Percentiles rank a stretch among this genome's conserved stretches.
Conservation (phyloP, 2,329 filamentous ascomycete genomes). For the Cytospora schulzeri region DNA sequence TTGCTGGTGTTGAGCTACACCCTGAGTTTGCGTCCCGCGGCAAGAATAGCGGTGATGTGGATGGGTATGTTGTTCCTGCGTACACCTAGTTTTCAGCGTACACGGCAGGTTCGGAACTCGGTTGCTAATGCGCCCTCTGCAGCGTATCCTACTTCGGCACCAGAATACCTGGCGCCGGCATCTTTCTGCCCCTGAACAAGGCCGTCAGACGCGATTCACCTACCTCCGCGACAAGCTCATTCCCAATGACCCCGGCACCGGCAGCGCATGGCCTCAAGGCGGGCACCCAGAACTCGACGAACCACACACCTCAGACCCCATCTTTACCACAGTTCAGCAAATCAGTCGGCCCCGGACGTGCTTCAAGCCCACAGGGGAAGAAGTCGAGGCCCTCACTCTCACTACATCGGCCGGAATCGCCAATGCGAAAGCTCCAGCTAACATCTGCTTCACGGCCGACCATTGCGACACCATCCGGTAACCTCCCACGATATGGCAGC, state of each 20-base stretch:
- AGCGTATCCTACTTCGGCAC: slow-evolving; percentile 82
- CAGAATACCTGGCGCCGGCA: slow-evolving; percentile 76
- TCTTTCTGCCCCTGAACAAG: slow-evolving; percentile 88
- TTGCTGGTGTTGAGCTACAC: slow-evolving; percentile 89
- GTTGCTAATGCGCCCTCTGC: slow-evolving; percentile 33
- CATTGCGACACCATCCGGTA: slow-evolving; percentile 55
- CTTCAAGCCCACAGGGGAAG: slow-evolving; percentile 72
- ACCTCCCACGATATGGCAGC: slow-evolving; percentile 60
- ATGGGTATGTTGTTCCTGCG: slow-evolving; percentile 65
- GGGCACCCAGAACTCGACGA: slow-evolving; percentile 59
- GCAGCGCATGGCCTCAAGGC: slow-evolving; percentile 56
- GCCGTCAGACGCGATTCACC: slow-evolving; percentile 68
- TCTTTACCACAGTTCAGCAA: slow-evolving; percentile 81
- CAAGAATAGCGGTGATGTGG: slow-evolving; percentile 95
- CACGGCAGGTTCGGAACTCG: neutral
- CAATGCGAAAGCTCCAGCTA: slow-evolving; percentile 69
- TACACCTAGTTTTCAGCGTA: slow-evolving; percentile 3
- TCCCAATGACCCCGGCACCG: slow-evolving; percentile 70
- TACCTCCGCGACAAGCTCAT: slow-evolving; percentile 51
- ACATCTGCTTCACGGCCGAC: slow-evolving; percentile 61
- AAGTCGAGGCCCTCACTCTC: slow-evolving; percentile 77
- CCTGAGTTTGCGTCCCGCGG: slow-evolving; percentile 78
- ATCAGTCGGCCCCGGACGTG: slow-evolving; percentile 76
- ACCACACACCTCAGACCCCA: slow-evolving; percentile 66
- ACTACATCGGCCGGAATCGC: slow-evolving; percentile 85